phyloP scores from a whole-genome alignment of 2,329 filamentous ascomycete species.

The Verruconis gallopava region DNA sequence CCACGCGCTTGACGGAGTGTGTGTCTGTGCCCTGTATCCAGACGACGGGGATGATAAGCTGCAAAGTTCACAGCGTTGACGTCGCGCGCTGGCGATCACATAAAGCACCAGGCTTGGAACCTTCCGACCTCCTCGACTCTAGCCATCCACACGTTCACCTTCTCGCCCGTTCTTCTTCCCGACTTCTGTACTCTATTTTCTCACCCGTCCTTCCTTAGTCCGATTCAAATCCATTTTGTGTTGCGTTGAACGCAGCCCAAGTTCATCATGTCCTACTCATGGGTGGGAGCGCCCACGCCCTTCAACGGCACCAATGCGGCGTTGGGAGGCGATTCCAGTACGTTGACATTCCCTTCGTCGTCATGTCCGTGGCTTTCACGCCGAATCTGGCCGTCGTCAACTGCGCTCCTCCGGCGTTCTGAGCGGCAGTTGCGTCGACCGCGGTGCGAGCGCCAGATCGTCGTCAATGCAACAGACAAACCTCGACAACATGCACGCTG shows the following conservation, averaged over 20 bases:
- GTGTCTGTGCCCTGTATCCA: slow-evolving; percentile 2
- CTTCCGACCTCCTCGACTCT: neutral
- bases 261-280: slow-evolving; percentile 36
- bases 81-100: slow-evolving; percentile 4
- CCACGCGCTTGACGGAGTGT: slow-evolving; percentile 8
- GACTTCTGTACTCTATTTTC: too few relatives aligned
- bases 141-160: neutral
- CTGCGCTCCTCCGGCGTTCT: too few relatives aligned
- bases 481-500: too few relatives aligned
- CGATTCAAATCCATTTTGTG: neutral
- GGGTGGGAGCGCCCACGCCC: slow-evolving; percentile 30
- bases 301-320: slow-evolving; percentile 44
- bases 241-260: slow-evolving; percentile 2
- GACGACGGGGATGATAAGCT: slow-evolving; percentile 7
- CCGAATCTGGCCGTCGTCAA: too few relatives aligned
- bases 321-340: slow-evolving; percentile 68
- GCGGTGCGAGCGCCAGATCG: too few relatives aligned
- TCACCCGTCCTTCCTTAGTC: slow-evolving; percentile 7
- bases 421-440: too few relatives aligned
- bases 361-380: too few relatives aligned
- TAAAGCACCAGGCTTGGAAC: neutral
- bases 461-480: too few relatives aligned
- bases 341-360: slow-evolving; percentile 31
- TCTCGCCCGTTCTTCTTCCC: neutral
- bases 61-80: slow-evolving; percentile 5